Evolutionary conservation across 164 flowering plant species (phyloP), one percentile per base, ranked within the genome.

Genomic region (Vitis vinifera): DNA sequence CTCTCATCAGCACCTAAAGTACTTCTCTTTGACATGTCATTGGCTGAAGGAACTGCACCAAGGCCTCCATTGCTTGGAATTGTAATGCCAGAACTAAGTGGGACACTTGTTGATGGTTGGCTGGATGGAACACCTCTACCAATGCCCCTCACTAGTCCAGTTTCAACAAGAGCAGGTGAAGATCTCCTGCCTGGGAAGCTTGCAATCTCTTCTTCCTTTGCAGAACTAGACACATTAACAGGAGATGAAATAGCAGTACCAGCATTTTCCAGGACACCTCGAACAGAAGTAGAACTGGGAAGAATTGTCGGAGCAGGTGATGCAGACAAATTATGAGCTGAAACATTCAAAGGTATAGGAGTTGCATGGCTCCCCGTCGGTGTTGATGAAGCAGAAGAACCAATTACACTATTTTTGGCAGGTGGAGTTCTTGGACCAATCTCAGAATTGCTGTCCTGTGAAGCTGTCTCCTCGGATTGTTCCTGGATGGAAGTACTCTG

Each of bases 191-290:
- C 90, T 72, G 97, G 92, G 57, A 89, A 78, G 66, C 73, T 83
- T n/a, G 76, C 62, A 70, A 70, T 61, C 19, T 96, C 97, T 72
- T 91, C 99, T 73, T 93, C 98, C 79, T 89, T 90, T 2, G 75
- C 68, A 14, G 91, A 67, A 79, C 12, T 76, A 60, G 94, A 60
- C 23, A 89, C 65, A 74, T 75, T 80, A 55, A 73, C 62, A 37
- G 94, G 83, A 44, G 94, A 81, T 51, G 92, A 75, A 23, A 65
- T 71, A 64, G 78, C 30, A 75, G 82, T 76, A 76, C 76, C 76
- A 19, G 84, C 67, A 75, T 65, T 83, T 55, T 91, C 97, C 72
- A 81, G 27, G n/a, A 63, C 79, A 72, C 78, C 81, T 53, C 85
- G 81, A 63, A 68, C 73, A 78, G 86, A 67, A 74, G 59, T 75